These are phyloP conservation scores for Wickerhamomyces alni DNA, from an alignment of 805 yeast species.

Conservation along the genomic window DNA sequence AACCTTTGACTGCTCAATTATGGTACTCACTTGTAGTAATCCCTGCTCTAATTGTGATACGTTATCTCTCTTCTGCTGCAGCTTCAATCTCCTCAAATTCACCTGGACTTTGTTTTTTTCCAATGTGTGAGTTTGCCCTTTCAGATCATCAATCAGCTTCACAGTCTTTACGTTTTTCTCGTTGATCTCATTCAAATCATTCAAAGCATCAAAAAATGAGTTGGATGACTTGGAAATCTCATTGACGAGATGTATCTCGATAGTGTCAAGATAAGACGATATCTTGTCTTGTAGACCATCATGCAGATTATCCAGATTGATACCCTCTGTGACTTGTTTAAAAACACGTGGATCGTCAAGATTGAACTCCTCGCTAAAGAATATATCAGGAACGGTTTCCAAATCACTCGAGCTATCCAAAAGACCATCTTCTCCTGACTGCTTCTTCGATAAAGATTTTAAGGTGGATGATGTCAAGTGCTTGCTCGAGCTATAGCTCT, in stretches of 20 bases:
- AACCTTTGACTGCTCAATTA: slow-evolving; percentile 38
- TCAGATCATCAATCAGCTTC: slow-evolving; percentile 39
- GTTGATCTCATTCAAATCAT: slow-evolving; percentile 65
- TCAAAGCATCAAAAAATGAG: slow-evolving; percentile 79
- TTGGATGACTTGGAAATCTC: slow-evolving; percentile 83
- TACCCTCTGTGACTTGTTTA: slow-evolving; percentile 61
- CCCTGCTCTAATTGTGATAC: slow-evolving; percentile 59
- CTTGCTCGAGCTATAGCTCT: slow-evolving; percentile 35
- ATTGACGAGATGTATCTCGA: slow-evolving; percentile 72
- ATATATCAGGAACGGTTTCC: slow-evolving; percentile 60
- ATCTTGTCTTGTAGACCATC: slow-evolving; percentile 69
- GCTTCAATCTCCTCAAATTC: slow-evolving; percentile 45
- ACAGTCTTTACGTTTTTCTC: slow-evolving; percentile 48
- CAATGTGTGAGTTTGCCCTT: slow-evolving; percentile 36
- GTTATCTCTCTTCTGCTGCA: slow-evolving; percentile 49
- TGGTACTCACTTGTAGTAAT: slow-evolving; percentile 41
- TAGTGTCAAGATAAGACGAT: slow-evolving; percentile 76
- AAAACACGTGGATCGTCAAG: slow-evolving; percentile 87
- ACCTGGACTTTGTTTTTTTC: slow-evolving; percentile 43
- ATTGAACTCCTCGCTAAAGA: slow-evolving; percentile 60
- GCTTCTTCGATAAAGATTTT: slow-evolving; percentile 12
- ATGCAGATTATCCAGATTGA: slow-evolving; percentile 42
- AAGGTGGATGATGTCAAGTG: slow-evolving; percentile 33
- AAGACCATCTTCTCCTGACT: slow-evolving; percentile 9
- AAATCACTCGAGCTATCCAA: slow-evolving; percentile 23